phyloP scores from a whole-genome alignment of 495 filamentous ascomycete genomes.

The Jackrogersella multiformis region DNA sequence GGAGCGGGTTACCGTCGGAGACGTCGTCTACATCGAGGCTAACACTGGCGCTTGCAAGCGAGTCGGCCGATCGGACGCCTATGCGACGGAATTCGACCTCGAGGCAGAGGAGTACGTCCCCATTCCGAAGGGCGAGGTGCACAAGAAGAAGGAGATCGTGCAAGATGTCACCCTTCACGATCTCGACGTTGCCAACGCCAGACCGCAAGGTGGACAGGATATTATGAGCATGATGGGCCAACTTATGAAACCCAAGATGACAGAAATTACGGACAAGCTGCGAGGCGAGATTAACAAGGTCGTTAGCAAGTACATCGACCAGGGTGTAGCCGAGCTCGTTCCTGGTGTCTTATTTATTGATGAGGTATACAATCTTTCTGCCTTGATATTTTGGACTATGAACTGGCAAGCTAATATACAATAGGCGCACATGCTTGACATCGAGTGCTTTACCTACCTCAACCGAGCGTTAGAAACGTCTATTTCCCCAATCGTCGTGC shows the following conservation, averaged over 20 bases:
- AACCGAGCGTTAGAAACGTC: conserved; percentile 93
- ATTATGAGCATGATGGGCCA: conserved; percentile 99
- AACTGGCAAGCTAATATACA: conserved; percentile 24
- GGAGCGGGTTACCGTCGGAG: conserved; percentile 92
- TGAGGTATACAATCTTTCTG: conserved; percentile 68
- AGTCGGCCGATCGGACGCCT: conserved; percentile 93
- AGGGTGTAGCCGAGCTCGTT: conserved; percentile 96
- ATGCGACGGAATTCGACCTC: conserved; percentile 96
- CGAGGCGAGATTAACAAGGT: conserved; percentile 97
- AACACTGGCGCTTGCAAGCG: conserved; percentile 97
- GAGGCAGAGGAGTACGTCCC: conserved; percentile 99
- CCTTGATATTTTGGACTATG: background rate
- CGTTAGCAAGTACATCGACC: conserved; percentile 96
- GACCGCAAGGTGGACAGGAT: conserved; percentile 95
- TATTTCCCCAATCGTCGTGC: conserved; percentile 95
- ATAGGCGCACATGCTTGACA: conserved; percentile 97
- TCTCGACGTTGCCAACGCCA: conserved; percentile 92
- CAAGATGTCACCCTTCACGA: conserved; percentile 98
- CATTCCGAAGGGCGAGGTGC: conserved; percentile 97
- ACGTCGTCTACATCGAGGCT: conserved; percentile 98
- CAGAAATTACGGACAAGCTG: conserved; percentile 97
- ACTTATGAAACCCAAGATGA: conserved; percentile 98
- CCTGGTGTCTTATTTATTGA: conserved; percentile 98
- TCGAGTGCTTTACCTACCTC: conserved; percentile 98
- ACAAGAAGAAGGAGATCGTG: conserved; percentile 99